Evolutionary conservation across 306 rosid genomes (phyloP).

Genomic region (Crotalaria pallida): DNA sequence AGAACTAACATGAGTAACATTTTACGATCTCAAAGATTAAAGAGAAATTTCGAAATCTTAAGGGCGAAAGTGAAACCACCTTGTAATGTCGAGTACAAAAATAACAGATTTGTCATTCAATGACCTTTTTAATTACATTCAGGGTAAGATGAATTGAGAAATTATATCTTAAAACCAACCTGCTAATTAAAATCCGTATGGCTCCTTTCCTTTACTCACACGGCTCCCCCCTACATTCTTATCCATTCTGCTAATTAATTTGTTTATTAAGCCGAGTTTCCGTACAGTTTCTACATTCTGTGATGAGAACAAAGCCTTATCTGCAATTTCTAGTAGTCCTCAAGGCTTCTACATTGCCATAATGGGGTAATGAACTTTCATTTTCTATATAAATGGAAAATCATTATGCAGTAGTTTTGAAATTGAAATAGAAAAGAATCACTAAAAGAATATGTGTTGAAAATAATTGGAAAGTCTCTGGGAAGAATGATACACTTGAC

Average conservation of each 20-base stretch:
- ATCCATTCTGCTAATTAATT: conserved; percentile 3
- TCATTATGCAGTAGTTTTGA: no score
- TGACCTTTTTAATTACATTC: not conserved
- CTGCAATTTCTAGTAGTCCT: conserved; percentile 52
- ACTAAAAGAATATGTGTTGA: no score
- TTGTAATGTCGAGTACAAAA: no score
- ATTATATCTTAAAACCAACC: not conserved
- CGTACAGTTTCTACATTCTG: conserved; percentile 58
- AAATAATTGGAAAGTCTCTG: not conserved
- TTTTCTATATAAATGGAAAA: not conserved
- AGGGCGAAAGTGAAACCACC: no score
- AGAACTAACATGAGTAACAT: no score
- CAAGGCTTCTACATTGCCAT: conserved; percentile 70
- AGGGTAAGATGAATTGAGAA: not conserved
- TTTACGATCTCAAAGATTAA: no score
- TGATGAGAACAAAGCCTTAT: conserved; percentile 62
- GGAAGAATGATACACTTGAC: conserved; percentile 8
- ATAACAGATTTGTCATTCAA: no score
- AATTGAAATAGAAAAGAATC: no score
- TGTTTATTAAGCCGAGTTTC: conserved; percentile 18
- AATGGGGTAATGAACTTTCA: conserved; percentile 48
- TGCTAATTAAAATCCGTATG: no score
- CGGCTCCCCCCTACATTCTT: conserved; percentile 7
- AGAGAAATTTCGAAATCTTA: no score
- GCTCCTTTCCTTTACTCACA: not conserved